Conservation (phyloP, 192 early-diverging fungal species). For the Mortierella antarctica region DNA sequence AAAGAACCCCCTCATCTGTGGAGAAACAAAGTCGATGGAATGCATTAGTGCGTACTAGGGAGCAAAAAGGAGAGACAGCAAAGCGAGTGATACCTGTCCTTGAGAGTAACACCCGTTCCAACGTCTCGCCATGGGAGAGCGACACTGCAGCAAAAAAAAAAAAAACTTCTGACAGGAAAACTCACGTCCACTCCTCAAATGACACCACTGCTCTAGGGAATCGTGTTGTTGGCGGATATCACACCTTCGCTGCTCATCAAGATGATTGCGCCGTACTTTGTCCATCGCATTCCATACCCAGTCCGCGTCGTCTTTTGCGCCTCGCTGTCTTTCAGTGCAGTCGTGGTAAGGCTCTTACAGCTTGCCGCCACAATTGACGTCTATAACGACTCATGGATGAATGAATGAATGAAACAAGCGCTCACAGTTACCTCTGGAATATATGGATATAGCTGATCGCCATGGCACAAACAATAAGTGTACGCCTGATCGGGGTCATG, state of each 20-base stretch:
- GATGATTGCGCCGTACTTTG: slow-evolving; percentile 55
- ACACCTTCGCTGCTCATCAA: slow-evolving; percentile 54
- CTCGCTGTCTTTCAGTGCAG: slow-evolving; percentile 32
- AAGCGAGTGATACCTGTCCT: no score
- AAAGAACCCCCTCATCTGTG: no score
- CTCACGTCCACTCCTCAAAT: not conserved
- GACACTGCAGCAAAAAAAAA: no score
- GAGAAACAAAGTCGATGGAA: no score
- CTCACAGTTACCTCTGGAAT: not conserved
- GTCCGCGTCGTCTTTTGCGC: slow-evolving; percentile 25
- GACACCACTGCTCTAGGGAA: slow-evolving; percentile 14
- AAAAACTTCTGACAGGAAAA: no score
- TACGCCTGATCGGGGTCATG: slow-evolving; percentile 40
- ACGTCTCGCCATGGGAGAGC: no score
- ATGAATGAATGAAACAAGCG: not conserved
- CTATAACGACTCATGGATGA: not conserved
- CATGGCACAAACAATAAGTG: slow-evolving; percentile 10
- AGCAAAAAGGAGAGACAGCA: no score
- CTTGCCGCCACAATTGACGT: not conserved
- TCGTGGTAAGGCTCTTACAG: slow-evolving; percentile 12
- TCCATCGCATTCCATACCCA: slow-evolving; percentile 32
- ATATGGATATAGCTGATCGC: slow-evolving; percentile 38
- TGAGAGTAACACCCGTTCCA: no score
- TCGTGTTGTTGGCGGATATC: slow-evolving; percentile 59
- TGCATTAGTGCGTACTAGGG: no score